Conservation (phyloP, 1,284 basidiomycete genomes). For the Leccinum subrobustum region DNA sequence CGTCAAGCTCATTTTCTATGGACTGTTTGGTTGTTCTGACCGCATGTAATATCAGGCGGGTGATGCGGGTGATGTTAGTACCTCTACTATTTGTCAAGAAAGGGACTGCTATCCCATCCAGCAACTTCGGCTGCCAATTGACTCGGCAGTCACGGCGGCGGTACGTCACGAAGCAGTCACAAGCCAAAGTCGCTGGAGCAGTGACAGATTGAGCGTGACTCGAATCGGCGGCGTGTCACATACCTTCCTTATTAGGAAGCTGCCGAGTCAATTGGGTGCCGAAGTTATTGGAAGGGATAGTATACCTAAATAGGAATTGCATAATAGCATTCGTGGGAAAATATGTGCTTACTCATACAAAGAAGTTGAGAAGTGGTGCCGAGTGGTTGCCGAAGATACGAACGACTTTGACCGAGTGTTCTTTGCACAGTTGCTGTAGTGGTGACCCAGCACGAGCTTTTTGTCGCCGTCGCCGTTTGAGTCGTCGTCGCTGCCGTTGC, state of each 20-base stretch:
- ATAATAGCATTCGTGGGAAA: constrained; percentile 21
- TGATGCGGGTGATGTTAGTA: constrained; percentile 10
- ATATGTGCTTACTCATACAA: constrained; percentile 23
- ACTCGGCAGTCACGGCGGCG: neutral
- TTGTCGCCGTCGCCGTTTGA: constrained; percentile 1
- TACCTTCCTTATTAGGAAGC: neutral
- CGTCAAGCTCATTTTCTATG: constrained; percentile 12
- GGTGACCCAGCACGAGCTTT: neutral
- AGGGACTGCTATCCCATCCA: constrained; percentile 3
- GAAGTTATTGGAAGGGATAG: neutral
- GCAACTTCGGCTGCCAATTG: neutral
- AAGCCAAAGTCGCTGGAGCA: neutral
- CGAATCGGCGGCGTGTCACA: neutral
- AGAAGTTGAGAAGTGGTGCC: constrained; percentile 17
- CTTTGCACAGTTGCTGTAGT: constrained; percentile 16
- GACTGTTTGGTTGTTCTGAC: constrained; percentile 8
- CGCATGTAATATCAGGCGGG: constrained; percentile 16
- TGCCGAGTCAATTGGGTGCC: neutral
- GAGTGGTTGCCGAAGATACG: constrained; percentile 31
- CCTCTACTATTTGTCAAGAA: neutral
- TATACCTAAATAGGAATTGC: constrained; percentile 1
- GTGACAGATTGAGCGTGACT: neutral
- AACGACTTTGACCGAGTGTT: constrained; percentile 19
- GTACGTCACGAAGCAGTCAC: neutral
- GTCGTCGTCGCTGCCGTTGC: constrained; percentile 1